Percentiles rank a stretch among this genome's conserved stretches.
Conservation (phyloP, 163 green algal genomes). For the Chlorella variabilis region DNA sequence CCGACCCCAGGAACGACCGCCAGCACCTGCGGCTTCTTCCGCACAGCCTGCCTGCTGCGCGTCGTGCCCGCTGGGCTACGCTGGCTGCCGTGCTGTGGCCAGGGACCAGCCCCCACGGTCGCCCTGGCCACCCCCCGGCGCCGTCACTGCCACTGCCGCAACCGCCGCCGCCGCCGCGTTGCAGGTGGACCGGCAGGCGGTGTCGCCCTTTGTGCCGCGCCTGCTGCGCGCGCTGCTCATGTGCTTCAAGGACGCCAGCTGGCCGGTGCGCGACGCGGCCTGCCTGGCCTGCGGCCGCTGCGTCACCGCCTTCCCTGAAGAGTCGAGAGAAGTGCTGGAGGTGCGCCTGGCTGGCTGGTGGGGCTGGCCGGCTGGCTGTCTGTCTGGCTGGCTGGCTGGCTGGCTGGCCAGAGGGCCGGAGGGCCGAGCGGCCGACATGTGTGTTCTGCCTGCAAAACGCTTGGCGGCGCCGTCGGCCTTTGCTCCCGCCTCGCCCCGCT, state of each 20-base stretch:
- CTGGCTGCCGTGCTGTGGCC: no score
- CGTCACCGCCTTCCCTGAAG: constrained; percentile 73
- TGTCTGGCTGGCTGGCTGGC: neutral
- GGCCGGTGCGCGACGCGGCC: constrained; percentile 77
- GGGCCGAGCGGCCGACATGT: neutral
- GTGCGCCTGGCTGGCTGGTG: neutral
- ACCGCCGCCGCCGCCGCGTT: no score
- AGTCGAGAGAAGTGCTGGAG: constrained; percentile 52
- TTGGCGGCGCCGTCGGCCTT: no score
- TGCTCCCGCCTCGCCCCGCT: no score
- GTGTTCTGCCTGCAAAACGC: no score
- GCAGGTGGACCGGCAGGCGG: constrained; percentile 64
- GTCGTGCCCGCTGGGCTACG: no score
- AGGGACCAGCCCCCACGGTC: no score
- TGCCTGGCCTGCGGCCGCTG: constrained; percentile 73
- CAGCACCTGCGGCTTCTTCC: no score
- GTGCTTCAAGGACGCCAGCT: constrained; percentile 89
- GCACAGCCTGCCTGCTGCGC: no score
- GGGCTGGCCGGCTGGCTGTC: neutral
- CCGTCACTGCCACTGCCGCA: no score
- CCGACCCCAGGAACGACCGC: no score
- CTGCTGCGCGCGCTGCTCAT: constrained; percentile 80
- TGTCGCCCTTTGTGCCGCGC: constrained; percentile 71
- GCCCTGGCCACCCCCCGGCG: no score
- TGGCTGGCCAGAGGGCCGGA: neutral